These are phyloP conservation scores for Carex kokanica DNA, from an alignment of 176 grass and related monocot genomes.

Conservation along the genomic window DNA sequence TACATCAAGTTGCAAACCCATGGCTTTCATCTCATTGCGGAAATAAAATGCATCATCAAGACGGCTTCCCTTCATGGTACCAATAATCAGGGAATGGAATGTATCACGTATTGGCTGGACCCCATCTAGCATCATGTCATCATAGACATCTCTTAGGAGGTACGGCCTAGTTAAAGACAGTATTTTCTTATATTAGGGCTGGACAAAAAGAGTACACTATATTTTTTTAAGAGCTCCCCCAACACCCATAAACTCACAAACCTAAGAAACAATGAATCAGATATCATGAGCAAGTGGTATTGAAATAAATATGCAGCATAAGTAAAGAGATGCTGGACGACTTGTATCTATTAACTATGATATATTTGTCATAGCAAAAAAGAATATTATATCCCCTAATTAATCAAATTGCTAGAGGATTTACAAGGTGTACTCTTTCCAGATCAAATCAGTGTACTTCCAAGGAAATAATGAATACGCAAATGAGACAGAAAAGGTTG, in stretches of 20 bases:
- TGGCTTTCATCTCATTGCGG: slow-evolving; percentile 88
- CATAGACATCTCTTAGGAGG: slow-evolving; percentile 83
- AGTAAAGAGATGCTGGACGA: background rate
- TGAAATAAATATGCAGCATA: background rate
- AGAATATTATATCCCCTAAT: background rate
- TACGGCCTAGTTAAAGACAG: slow-evolving; percentile 43
- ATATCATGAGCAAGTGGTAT: background rate
- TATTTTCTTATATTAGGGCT: background rate
- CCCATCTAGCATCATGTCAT: slow-evolving; percentile 94
- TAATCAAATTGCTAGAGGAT: background rate
- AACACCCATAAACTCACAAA: background rate
- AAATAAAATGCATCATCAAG: slow-evolving; percentile 95
- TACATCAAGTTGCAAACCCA: slow-evolving; percentile 89
- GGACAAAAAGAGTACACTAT: background rate
- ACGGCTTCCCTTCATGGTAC: slow-evolving; percentile 88
- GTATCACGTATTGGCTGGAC: slow-evolving; percentile 83
- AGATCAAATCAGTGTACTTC: background rate
- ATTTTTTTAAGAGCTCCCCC: background rate
- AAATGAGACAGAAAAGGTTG: background rate
- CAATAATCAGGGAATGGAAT: slow-evolving; percentile 80
- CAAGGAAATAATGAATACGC: background rate
- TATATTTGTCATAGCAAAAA: background rate
- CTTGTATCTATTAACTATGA: background rate
- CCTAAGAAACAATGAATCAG: background rate
- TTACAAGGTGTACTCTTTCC: background rate